phyloP scores from a whole-genome alignment of 495 filamentous ascomycete genomes.

The Viridothelium virens region DNA sequence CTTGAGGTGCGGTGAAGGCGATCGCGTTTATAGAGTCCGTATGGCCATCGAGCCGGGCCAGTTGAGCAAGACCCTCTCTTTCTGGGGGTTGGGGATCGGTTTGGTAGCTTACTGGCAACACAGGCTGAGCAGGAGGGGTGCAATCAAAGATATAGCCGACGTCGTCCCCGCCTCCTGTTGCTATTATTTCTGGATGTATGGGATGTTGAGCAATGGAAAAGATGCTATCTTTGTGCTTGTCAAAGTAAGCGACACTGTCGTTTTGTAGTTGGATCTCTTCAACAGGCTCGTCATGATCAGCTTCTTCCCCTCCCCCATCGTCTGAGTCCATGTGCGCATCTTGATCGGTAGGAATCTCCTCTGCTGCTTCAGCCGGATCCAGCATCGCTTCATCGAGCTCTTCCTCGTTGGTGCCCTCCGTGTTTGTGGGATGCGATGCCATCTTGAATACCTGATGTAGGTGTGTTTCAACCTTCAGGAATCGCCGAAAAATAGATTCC shows the following conservation, averaged over 20 bases:
- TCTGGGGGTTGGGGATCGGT: slow-evolving; percentile 52
- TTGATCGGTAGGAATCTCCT: slow-evolving; percentile 35
- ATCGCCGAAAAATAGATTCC: too few relatives aligned
- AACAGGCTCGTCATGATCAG: slow-evolving; percentile 20
- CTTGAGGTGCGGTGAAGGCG: slow-evolving; percentile 71
- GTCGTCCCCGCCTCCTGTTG: slow-evolving; percentile 81
- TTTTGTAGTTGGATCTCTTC: slow-evolving; percentile 77
- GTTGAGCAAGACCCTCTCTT: slow-evolving; percentile 50
- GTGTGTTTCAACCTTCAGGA: too few relatives aligned
- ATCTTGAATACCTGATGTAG: background rate
- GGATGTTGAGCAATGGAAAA: slow-evolving; percentile 94
- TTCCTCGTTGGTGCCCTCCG: slow-evolving; percentile 11
- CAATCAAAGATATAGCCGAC: slow-evolving; percentile 76
- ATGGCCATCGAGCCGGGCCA: slow-evolving; percentile 74
- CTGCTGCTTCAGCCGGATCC: slow-evolving; percentile 34
- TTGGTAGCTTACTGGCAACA: slow-evolving; percentile 69
- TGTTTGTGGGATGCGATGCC: slow-evolving; percentile 10
- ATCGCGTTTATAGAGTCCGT: slow-evolving; percentile 84
- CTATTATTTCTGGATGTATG: slow-evolving; percentile 62
- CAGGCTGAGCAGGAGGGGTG: slow-evolving; percentile 50
- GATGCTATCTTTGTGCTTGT: slow-evolving; percentile 75
- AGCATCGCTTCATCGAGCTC: slow-evolving; percentile 38
- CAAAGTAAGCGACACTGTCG: slow-evolving; percentile 87
- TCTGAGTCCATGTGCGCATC: slow-evolving; percentile 47
- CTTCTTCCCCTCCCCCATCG: slow-evolving; percentile 51